Conservation (phyloP, 441 rosid genomes). For the Eutrema salsugineum region DNA sequence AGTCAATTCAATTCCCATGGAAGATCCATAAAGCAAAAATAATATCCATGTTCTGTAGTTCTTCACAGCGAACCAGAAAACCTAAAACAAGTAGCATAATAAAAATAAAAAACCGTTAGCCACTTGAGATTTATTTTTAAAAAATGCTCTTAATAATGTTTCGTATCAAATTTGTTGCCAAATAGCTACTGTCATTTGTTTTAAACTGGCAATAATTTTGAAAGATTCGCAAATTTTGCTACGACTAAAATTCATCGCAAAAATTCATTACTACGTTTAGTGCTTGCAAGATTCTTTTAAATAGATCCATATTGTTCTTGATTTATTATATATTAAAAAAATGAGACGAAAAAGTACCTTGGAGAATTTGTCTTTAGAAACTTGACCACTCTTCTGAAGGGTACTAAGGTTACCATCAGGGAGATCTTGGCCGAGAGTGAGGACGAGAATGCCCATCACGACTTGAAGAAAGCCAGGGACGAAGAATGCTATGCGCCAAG, state of each 20-base stretch:
- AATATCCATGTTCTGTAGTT: slow-evolving; percentile 67
- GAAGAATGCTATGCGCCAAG: slow-evolving; percentile 90
- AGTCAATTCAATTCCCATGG: slow-evolving; percentile 61
- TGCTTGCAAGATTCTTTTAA: not conserved
- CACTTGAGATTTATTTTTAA: not conserved
- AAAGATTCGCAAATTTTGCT: not conserved
- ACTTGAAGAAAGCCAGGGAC: slow-evolving; percentile 67
- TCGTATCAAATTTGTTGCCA: not conserved
- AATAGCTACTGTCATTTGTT: not conserved
- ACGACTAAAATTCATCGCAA: not conserved
- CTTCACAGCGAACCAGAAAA: slow-evolving; percentile 51
- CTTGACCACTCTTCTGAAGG: slow-evolving; percentile 62
- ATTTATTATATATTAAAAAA: not conserved
- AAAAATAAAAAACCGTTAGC: not conserved
- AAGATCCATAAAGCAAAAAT: slow-evolving; percentile 51
- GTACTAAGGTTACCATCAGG: slow-evolving; percentile 76
- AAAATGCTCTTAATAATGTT: not conserved
- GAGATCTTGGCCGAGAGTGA: slow-evolving; percentile 75
- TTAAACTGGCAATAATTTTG: not conserved
- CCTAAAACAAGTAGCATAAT: slow-evolving; percentile 26
- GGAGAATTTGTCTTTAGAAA: slow-evolving; percentile 68
- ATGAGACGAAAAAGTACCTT: slow-evolving; percentile 37
- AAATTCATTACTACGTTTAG: not conserved
- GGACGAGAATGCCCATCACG: slow-evolving; percentile 56
- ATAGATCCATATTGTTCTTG: not conserved